Conservation (phyloP, 2,329 filamentous ascomycete genomes). For the Talaromyces marneffei region DNA sequence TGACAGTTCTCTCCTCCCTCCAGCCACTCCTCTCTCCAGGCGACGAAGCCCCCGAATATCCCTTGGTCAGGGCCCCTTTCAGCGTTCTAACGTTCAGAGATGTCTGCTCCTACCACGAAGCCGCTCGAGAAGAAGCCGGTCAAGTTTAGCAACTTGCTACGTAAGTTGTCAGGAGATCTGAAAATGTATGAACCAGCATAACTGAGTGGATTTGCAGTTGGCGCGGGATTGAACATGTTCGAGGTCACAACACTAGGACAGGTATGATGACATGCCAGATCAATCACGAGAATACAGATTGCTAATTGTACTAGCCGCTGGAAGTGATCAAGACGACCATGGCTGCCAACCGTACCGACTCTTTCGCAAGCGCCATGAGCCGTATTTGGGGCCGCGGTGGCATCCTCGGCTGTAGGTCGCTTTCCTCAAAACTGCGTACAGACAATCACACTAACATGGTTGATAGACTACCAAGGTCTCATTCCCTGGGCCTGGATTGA, state of each 20-base stretch:
- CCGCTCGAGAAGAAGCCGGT: slow-evolving; percentile 96
- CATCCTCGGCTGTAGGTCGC: slow-evolving; percentile 76
- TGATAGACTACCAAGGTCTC: slow-evolving; percentile 92
- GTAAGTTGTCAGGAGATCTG: slow-evolving; percentile 48
- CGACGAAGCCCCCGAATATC: slow-evolving; percentile 79
- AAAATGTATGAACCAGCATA: slow-evolving; percentile 93
- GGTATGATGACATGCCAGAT: slow-evolving; percentile 33
- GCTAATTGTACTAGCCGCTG: slow-evolving; percentile 61
- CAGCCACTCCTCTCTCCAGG: slow-evolving; percentile 32
- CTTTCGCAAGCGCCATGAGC: slow-evolving; percentile 71
- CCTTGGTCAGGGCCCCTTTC: slow-evolving; percentile 95
- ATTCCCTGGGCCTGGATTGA: slow-evolving; percentile 99
- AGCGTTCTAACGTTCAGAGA: slow-evolving; percentile 57
- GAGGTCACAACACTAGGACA: slow-evolving; percentile 72
- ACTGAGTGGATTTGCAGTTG: slow-evolving; percentile 56
- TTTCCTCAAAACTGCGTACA: slow-evolving; percentile 3
- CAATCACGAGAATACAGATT: neutral
- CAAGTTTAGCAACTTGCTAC: slow-evolving; percentile 98
- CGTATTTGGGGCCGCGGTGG: slow-evolving; percentile 94
- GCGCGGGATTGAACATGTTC: slow-evolving; percentile 91
- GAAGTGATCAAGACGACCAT: slow-evolving; percentile 99
- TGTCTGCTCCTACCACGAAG: slow-evolving; percentile 47
- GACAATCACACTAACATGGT: neutral
- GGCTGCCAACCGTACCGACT: slow-evolving; percentile 90
- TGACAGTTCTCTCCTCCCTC: neutral